Conservation (phyloP, 148 eudicot genomes). For the Silene uniflora region DNA sequence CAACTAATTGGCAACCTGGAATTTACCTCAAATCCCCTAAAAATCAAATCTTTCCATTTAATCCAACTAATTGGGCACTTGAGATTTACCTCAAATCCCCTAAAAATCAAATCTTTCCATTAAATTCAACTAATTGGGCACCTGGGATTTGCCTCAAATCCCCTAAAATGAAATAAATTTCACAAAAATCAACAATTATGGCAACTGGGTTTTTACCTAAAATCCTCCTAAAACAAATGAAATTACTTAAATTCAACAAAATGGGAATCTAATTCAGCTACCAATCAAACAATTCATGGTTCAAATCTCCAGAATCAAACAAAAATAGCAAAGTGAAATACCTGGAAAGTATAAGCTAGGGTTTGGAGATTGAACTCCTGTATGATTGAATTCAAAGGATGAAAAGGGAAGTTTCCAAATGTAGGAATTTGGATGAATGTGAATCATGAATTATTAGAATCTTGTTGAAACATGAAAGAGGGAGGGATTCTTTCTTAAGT, state of each 20-base stretch:
- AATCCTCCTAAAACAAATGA: constrained; percentile 7
- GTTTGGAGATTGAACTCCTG: constrained; percentile 13
- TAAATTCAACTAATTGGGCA: constrained; percentile 3
- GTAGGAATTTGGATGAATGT: neutral
- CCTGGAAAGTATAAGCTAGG: constrained; percentile 6
- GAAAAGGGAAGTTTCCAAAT: neutral
- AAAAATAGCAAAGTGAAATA: neutral
- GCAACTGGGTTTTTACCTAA: neutral
- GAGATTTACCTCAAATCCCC: neutral
- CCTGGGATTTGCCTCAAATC: constrained; percentile 1
- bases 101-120: neutral
- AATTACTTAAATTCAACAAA: neutral
- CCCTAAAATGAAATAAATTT: constrained; percentile 2
- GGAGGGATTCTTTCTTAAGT: neutral
- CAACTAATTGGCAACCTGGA: neutral
- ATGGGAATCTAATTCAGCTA: neutral
- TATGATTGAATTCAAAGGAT: neutral
- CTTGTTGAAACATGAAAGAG: neutral
- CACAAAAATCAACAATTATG: constrained; percentile 9
- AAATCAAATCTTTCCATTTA: neutral
- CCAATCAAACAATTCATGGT: constrained; percentile 1
- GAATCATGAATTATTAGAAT: neutral
- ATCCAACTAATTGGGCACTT: constrained; percentile 3
- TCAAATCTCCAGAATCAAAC: constrained; percentile 2
- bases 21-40: neutral